These are phyloP conservation scores for Saccharomycodes ludwigii DNA, from an alignment of 805 yeast species.

Conservation along the genomic window DNA sequence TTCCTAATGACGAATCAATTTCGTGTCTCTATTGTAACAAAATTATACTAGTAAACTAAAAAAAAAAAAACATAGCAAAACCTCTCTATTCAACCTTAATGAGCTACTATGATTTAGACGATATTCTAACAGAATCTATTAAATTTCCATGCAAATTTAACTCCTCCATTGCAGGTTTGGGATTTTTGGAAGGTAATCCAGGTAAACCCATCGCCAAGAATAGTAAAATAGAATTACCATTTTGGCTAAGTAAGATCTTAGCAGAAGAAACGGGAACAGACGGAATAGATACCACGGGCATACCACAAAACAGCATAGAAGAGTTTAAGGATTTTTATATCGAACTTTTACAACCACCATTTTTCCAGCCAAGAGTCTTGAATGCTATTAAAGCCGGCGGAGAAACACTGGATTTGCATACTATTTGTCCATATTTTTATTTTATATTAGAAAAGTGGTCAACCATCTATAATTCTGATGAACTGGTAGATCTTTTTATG, in stretches of 20 bases:
- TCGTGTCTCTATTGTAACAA: too few species aligned
- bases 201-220: slow-evolving; percentile 42
- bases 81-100: too few species aligned
- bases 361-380: slow-evolving; percentile 48
- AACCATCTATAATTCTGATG: slow-evolving; percentile 51
- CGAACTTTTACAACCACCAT: slow-evolving; percentile 59
- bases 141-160: slow-evolving; percentile 73
- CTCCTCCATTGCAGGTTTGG: slow-evolving; percentile 73
- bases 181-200: slow-evolving; percentile 71
- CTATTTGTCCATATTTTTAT: slow-evolving; percentile 56
- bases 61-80: too few species aligned
- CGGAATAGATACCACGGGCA: slow-evolving; percentile 17
- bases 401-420: slow-evolving; percentile 49
- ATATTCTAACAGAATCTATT: slow-evolving; percentile 57
- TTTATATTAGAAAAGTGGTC: slow-evolving; percentile 69
- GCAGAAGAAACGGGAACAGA: slow-evolving; percentile 34
- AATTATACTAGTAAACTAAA: too few species aligned
- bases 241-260: slow-evolving; percentile 77
- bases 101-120: slow-evolving; percentile 66
- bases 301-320: slow-evolving; percentile 25
- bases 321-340: slow-evolving; percentile 31
- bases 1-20: too few species aligned
- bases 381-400: slow-evolving; percentile 78
- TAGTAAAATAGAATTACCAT: slow-evolving; percentile 64
- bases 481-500: slow-evolving; percentile 37